A percentile compares a stretch with the other conserved stretches of the same genome.
These are phyloP conservation scores for Litsea cubeba DNA, from an alignment of 164 flowering plant genomes.

Conservation along the genomic window DNA sequence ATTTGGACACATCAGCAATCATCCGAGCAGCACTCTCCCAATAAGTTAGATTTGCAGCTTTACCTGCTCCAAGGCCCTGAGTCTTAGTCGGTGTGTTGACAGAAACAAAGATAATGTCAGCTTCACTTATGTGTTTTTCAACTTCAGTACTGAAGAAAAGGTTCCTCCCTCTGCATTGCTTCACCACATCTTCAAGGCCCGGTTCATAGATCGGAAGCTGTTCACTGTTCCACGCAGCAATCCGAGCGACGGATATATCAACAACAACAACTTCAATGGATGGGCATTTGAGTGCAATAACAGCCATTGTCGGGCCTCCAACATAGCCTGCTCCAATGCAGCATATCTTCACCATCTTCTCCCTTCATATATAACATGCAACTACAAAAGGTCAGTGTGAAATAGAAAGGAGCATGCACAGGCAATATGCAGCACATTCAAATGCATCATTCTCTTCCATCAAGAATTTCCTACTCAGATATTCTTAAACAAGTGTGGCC, in stretches of 20 bases:
- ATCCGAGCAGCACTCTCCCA: slow-evolving; percentile 30
- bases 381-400: background rate
- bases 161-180: slow-evolving; percentile 17
- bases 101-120: slow-evolving; percentile 23
- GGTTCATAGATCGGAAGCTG: slow-evolving; percentile 26
- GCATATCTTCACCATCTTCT: slow-evolving; percentile 18
- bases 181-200: slow-evolving; percentile 21
- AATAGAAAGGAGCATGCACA: too few relatives aligned
- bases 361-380: background rate
- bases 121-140: slow-evolving; percentile 17
- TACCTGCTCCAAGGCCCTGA: slow-evolving; percentile 25
- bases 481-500: background rate
- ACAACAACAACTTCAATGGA: slow-evolving; percentile 20
- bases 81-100: slow-evolving; percentile 27
- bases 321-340: slow-evolving; percentile 26
- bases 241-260: slow-evolving; percentile 21
- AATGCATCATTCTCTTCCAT: background rate
- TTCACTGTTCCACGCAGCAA: slow-evolving; percentile 25
- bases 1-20: slow-evolving; percentile 27
- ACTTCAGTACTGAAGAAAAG: slow-evolving; percentile 23
- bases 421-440: background rate
- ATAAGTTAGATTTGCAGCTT: slow-evolving; percentile 26
- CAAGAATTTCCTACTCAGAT: background rate
- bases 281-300: slow-evolving; percentile 23
- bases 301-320: slow-evolving; percentile 27